phyloP scores from a whole-genome alignment of 2,329 filamentous ascomycete genomes.

The Beauveria sp. region DNA sequence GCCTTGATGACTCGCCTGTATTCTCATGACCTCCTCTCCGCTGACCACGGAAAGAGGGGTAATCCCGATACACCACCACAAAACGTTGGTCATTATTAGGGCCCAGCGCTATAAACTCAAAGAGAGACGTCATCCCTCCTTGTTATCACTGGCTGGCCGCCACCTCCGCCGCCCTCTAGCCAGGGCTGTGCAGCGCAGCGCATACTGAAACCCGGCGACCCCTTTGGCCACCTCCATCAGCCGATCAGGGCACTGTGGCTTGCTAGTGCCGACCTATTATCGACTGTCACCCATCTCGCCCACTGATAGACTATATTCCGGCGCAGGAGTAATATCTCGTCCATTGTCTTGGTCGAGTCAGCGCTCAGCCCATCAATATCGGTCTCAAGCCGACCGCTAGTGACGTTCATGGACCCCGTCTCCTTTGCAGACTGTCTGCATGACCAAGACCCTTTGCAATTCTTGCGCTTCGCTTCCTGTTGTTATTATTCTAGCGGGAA shows the following conservation, averaged over 20 bases:
- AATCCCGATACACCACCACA: neutral
- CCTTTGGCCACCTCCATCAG: constrained; percentile 8
- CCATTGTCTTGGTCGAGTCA: neutral
- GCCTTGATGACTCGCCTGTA: neutral
- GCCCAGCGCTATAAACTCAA: neutral
- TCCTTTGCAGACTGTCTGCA: neutral
- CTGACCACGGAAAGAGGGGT: constrained; percentile 5
- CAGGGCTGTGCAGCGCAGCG: neutral
- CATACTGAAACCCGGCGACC: constrained; percentile 9
- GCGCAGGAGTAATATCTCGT: neutral
- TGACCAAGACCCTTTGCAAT: neutral
- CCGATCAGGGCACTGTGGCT: constrained; percentile 5
- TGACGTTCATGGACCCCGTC: neutral
- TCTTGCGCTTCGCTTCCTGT: neutral
- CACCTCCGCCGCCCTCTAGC: neutral
- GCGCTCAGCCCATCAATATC: neutral
- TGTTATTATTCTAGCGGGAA: neutral
- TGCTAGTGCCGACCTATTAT: constrained; percentile 2
- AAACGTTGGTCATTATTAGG: neutral
- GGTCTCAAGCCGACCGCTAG: neutral
- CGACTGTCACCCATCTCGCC: neutral
- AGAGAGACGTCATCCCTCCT: neutral
- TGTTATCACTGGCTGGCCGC: neutral
- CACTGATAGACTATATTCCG: neutral
- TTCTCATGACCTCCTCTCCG: neutral